Base-by-base conservation (phyloP, 306 rosid genomes). In the Carpinus fangiana region DNA sequence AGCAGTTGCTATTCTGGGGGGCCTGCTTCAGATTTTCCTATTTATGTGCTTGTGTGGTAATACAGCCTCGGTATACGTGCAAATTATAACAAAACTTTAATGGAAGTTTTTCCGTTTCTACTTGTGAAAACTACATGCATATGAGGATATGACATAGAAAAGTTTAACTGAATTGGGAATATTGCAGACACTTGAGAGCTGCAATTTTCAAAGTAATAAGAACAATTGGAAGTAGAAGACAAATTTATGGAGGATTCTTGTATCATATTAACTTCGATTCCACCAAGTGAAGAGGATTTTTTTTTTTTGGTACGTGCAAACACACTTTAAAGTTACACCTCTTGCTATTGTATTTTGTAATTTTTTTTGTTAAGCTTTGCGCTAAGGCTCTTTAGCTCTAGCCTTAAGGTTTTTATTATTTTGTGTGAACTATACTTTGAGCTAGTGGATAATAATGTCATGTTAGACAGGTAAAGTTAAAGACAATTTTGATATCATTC, bases 1-100 rank as follows among this genome's bases (percentile, higher is more conserved):
- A 87, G 90, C 92, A 73, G 97, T 93, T 83, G 98, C 98, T 75
- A 86, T 95, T 87, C 91, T 95, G 53, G 99, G 98, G 79, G 98
- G 98, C 61, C 88, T 95, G 82, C 96, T 95, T 53, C 99, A 95
- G 81, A 91, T 93, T 83, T 85, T 90, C 84, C 84, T 95, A 79
- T 93, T 95, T 79, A 95, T 95, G 96, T 95, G 96, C 84, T 81
- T 90, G 84, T 90, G 91, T 85, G 99, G 99, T 77, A 84, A 93
- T 73, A 91, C 89, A 65, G 97, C 98, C 76, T 84, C 83, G 74
- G 99, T 95, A 93, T 81, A 97, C 75, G 43, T 50, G 38, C 38
- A 79, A 74, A 72, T 26, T 78, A 66, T 28, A 20, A 18, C 26
- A 8, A 36, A 43, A 59, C 20, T 48, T 7, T 41, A 62, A 12